A percentile compares a stretch with the other conserved stretches of the same genome.
Conservation (phyloP, 805 yeast genomes). For the Cyberlindnera saturnus region DNA sequence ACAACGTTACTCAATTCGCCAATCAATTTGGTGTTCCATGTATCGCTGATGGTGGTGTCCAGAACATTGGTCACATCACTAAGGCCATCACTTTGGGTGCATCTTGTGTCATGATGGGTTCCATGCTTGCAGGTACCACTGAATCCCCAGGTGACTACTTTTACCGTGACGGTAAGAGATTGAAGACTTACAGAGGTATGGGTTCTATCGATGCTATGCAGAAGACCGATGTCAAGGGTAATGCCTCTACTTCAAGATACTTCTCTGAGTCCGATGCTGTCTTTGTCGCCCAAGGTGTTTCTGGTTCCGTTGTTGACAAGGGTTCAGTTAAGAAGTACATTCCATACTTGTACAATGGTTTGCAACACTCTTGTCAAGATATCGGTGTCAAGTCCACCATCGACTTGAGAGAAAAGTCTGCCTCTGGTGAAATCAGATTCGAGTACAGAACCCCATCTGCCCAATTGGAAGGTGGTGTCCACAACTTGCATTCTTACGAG, state of each 20-base stretch:
- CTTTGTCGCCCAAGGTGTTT: conserved; percentile 97
- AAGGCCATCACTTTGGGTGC: conserved; percentile 97
- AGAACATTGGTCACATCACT: conserved; percentile 96
- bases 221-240: conserved; percentile 77
- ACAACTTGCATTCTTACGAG: conserved; percentile 93
- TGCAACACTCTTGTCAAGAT: conserved; percentile 98
- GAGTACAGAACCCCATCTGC: conserved; percentile 98
- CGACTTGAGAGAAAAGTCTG: conserved; percentile 59
- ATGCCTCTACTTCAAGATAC: conserved; percentile 97
- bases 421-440: conserved; percentile 72
- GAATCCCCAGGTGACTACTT: conserved; percentile 98
- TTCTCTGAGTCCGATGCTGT: conserved; percentile 94
- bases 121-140: conserved; percentile 96
- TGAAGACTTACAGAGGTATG: conserved; percentile 98
- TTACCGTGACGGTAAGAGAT: conserved; percentile 96
- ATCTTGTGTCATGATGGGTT: conserved; percentile 98
- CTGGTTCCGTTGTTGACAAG: conserved; percentile 94
- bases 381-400: conserved; percentile 74
- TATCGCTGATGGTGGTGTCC: conserved; percentile 99
- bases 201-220: conserved; percentile 99
- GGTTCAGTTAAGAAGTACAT: conserved; percentile 91
- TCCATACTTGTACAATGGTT: conserved; percentile 91
- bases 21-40: conserved; percentile 96
- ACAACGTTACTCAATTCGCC: conserved; percentile 89
- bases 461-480: conserved; percentile 97